These are phyloP conservation scores for Claviceps digitariae DNA, from an alignment of 2,329 filamentous ascomycete species.

Conservation along the genomic window DNA sequence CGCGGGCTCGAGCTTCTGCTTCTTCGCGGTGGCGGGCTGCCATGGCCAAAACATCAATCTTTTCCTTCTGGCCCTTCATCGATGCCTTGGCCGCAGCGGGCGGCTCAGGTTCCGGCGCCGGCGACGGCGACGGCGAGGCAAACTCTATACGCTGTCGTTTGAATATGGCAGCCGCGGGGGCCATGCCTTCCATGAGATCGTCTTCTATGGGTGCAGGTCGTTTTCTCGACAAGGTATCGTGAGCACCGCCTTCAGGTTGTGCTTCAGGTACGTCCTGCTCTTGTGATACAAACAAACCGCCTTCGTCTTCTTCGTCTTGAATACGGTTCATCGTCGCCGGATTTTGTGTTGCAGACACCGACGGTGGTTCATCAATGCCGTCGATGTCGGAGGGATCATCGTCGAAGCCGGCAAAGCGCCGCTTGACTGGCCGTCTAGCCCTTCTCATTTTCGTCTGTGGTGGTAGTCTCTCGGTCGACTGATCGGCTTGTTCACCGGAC, in stretches of 20 bases:
- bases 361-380: conserved; percentile 12
- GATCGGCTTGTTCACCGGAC: conserved; percentile 2
- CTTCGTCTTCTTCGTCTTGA: conserved; percentile 19
- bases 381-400: conserved; percentile 26
- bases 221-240: conserved; percentile 27
- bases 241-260: conserved; percentile 10
- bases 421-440: conserved; percentile 27
- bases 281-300: conserved; percentile 45
- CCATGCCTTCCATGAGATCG: conserved; percentile 56
- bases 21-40: conserved; percentile 47
- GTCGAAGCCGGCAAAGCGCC: conserved; percentile 62
- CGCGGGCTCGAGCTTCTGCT: conserved; percentile 49
- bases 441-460: conserved; percentile 8
- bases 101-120: conserved; percentile 14
- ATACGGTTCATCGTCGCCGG: conserved; percentile 1
- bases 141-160: conserved; percentile 62
- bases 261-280: conserved; percentile 16
- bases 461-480: conserved; percentile 1
- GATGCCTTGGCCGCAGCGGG: conserved; percentile 4
- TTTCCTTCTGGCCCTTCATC: conserved; percentile 37
- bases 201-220: conserved; percentile 31
- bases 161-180: conserved; percentile 62
- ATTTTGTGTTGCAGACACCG: conserved; percentile 3
- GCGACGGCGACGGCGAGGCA: conserved; percentile 14
- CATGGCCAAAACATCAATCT: conserved; percentile 55